Conservation (phyloP, 345 rosid genomes). For the Gossypium ekmanianum region DNA sequence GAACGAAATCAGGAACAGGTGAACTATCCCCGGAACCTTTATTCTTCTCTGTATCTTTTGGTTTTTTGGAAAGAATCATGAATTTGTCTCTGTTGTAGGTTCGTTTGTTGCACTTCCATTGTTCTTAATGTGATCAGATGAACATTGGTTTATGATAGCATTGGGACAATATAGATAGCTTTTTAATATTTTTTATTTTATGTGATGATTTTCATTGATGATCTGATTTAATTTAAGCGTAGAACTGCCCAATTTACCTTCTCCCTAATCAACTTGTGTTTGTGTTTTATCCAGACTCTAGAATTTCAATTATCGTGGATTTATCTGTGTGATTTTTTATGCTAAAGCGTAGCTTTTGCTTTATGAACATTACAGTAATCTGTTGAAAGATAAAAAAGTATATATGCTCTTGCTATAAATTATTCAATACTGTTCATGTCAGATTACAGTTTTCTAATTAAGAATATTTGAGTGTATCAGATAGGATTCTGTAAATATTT, state of each 20-base stretch:
- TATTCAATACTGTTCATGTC: not conserved
- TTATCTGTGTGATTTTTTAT: not conserved
- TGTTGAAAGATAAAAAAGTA: not conserved
- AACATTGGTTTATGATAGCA: not conserved
- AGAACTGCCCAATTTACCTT: not conserved
- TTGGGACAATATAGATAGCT: not conserved
- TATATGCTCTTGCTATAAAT: not conserved
- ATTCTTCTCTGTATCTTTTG: not conserved
- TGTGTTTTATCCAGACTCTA: not conserved
- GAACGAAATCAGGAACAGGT: conserved; percentile 82
- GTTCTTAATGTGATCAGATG: not conserved
- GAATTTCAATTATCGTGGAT: not conserved
- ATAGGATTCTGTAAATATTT: too few species aligned
- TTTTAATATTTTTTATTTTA: not conserved
- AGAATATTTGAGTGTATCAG: too few species aligned
- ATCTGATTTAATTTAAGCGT: not conserved
- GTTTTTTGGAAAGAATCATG: not conserved
- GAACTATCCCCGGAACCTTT: not conserved
- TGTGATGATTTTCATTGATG: not conserved
- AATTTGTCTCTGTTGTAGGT: not conserved
- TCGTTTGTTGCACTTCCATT: not conserved
- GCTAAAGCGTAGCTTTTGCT: not conserved
- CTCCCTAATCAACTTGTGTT: not conserved
- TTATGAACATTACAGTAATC: not conserved
- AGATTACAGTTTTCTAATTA: too few species aligned